Evolutionary conservation across 139 green algal species (phyloP).

Genomic region (Eudorina sp.): DNA sequence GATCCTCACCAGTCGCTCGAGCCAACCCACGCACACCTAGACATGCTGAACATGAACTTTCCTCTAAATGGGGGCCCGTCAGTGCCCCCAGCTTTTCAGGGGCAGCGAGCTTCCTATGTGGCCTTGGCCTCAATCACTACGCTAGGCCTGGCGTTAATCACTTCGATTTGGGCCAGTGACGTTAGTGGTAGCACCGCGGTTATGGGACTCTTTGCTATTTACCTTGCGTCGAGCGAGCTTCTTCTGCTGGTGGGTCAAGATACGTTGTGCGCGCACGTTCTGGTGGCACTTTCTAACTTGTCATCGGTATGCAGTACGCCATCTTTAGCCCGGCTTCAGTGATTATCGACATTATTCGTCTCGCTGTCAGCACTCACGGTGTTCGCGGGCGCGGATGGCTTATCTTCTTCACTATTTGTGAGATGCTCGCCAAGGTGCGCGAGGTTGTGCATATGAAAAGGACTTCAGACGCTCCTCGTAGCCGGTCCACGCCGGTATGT

Average conservation of each 20-base stretch:
- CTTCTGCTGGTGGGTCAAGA: conserved; percentile 41
- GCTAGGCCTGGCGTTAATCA: background rate
- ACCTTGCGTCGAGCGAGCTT: conserved; percentile 45
- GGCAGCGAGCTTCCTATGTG: background rate
- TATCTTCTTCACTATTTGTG: conserved; percentile 36
- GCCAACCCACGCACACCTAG: too few species aligned
- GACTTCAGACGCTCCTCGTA: too few species aligned
- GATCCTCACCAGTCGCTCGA: too few species aligned
- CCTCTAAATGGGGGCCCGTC: conserved; percentile 5
- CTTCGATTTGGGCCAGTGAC: conserved; percentile 25
- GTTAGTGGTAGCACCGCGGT: conserved; percentile 40
- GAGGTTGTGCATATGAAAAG: too few species aligned
- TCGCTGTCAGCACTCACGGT: conserved; percentile 2
- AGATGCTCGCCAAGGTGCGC: conserved; percentile 36
- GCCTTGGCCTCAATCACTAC: conserved; percentile 8
- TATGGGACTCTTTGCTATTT: conserved; percentile 43
- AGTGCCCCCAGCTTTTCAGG: conserved; percentile 32
- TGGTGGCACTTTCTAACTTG: background rate
- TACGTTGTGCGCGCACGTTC: background rate
- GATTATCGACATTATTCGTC: conserved; percentile 44
- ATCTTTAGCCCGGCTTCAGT: conserved; percentile 42
- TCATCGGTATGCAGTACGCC: conserved; percentile 29
- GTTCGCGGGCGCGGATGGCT: conserved; percentile 44
- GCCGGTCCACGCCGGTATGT: too few species aligned
- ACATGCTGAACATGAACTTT: conserved; percentile 10